These are phyloP conservation scores for Samsoniella hepiali DNA, from an alignment of 2,329 filamentous ascomycete species.

Conservation along the genomic window DNA sequence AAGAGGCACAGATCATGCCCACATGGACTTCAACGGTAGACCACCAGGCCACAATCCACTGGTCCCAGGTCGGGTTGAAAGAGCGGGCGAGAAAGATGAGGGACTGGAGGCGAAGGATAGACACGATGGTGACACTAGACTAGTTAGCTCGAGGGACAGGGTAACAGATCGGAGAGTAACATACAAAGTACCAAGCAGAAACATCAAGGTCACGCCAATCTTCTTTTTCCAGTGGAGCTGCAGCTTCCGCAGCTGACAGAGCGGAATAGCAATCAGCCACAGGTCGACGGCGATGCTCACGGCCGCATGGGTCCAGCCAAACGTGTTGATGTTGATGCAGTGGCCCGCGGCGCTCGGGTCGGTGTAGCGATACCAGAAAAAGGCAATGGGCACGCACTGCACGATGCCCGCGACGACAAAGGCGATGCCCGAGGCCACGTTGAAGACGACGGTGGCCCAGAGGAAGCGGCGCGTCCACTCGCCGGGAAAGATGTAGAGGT, in stretches of 20 bases:
- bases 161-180: constrained; percentile 20
- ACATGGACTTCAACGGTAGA: constrained; percentile 27
- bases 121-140: constrained; percentile 26
- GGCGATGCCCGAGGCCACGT: constrained; percentile 36
- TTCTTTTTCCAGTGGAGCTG: constrained; percentile 48
- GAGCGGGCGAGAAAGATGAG: constrained; percentile 25
- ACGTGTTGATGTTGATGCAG: constrained; percentile 48
- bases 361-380: constrained; percentile 53
- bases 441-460: constrained; percentile 41
- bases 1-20: constrained; percentile 28
- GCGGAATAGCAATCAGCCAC: constrained; percentile 50
- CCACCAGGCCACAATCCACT: constrained; percentile 25
- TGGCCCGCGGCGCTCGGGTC: constrained; percentile 38
- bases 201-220: constrained; percentile 47
- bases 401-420: constrained; percentile 47
- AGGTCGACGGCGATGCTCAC: constrained; percentile 52
- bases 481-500: constrained; percentile 51
- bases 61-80: constrained; percentile 27
- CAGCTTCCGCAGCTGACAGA: constrained; percentile 42
- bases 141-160: background rate
- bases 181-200: constrained; percentile 46
- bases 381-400: constrained; percentile 49
- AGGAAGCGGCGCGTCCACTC: constrained; percentile 38
- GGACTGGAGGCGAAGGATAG: constrained; percentile 25
- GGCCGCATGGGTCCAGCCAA: constrained; percentile 50